Base-by-base conservation (phyloP, 1,284 basidiomycete species). In the Ustilago loliicola region DNA sequence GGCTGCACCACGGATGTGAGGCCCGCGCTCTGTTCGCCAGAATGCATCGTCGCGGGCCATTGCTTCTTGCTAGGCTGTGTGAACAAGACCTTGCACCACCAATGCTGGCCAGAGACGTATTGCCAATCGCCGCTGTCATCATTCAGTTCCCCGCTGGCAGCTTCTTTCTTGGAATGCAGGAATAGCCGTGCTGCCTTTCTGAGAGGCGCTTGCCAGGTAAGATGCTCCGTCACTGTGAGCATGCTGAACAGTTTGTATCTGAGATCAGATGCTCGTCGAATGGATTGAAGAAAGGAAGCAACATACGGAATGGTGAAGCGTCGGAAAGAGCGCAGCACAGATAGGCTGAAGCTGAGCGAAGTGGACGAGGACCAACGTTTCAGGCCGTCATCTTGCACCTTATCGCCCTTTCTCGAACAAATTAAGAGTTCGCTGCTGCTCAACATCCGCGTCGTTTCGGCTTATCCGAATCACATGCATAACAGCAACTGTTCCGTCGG, bases 51-150 rank as follows among this genome's bases (percentile, higher is more conserved):
- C n/a, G 27, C 11, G 13, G 38, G 25, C 64, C 61, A 48, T 29
- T n/a, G 34, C 56, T 45, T 67, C 4, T 52, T 47, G 25, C 52
- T 71, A 8, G 72, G 72, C 32, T 64, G 61, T 23, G 60, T 66
- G 36, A 61, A 70, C 4, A 66, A 36, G 21, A 75, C 58, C 25
- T 66, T 59, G 40, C 66, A 66, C 23, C 57, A 51, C 38, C 70
- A 50, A 30, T 75, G 40, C 13, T 58, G 55, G 36, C 72, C 72
- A 27, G 59, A 62, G 25, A 75, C 66, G 8, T 52, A 56, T 40
- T 69, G 66, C 72, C 72, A 75, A 8, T 34, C 29, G 17, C 56
- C n/a, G 10, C 61, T 21, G 15, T 54, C 58, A 2, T 38, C 13
- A 21, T 45, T 45, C 7, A 45, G 42, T 6, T 34, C 52, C 27